phyloP scores from a whole-genome alignment of 78 protist genomes.

The Polysphondylium violaceum region DNA sequence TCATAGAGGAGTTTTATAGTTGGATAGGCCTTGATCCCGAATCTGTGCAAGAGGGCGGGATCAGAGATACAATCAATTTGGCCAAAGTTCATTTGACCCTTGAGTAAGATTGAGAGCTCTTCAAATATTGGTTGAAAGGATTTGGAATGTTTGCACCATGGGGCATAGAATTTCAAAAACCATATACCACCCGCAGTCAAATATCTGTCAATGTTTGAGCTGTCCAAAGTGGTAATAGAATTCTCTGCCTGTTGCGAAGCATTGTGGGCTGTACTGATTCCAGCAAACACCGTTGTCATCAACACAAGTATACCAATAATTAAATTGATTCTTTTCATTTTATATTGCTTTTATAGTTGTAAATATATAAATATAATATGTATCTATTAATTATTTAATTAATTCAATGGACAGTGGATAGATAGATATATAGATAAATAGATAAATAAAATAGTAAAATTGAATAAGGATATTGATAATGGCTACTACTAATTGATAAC shows the following conservation, averaged over 20 bases:
- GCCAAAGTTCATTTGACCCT: slow-evolving; percentile 59
- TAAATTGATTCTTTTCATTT: neutral
- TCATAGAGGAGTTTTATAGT: slow-evolving; percentile 37
- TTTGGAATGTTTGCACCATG: slow-evolving; percentile 68
- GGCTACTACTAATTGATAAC: no score
- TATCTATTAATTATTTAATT: no score
- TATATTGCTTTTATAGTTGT: no score
- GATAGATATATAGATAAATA: no score
- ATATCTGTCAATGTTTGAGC: slow-evolving; percentile 1
- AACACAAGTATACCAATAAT: neutral
- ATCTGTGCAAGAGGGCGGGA: slow-evolving; percentile 56
- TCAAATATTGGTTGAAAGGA: slow-evolving; percentile 13
- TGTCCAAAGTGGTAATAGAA: slow-evolving; percentile 2
- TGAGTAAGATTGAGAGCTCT: slow-evolving; percentile 8
- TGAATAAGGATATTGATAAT: no score
- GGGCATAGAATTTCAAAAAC: slow-evolving; percentile 63
- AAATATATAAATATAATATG: no score
- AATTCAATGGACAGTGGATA: no score
- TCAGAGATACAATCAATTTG: slow-evolving; percentile 49
- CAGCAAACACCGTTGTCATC: neutral
- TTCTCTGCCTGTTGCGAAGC: neutral
- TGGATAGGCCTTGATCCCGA: slow-evolving; percentile 60
- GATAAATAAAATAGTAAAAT: no score
- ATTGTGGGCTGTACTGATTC: neutral
- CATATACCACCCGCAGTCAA: slow-evolving; percentile 48